These are phyloP conservation scores for Nothophytophthora sp. DNA, from an alignment of 352 stramenopile genomes.

Conservation along the genomic window DNA sequence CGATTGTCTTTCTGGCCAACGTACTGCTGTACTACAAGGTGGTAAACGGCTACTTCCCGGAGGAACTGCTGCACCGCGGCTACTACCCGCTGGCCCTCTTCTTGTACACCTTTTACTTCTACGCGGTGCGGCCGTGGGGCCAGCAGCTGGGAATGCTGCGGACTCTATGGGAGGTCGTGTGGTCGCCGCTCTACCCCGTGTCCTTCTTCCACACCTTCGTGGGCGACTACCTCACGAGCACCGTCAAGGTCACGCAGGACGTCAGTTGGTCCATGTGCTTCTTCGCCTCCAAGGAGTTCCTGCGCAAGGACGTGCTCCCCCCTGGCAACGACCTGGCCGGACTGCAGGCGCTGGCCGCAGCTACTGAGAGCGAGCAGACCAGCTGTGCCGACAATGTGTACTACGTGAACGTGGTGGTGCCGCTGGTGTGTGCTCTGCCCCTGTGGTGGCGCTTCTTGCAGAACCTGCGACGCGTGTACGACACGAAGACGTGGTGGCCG, in stretches of 20 bases:
- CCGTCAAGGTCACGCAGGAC: conserved; percentile 84
- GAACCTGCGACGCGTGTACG: conserved; percentile 94
- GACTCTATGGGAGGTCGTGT: conserved; percentile 90
- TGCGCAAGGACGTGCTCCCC: conserved; percentile 59
- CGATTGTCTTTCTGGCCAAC: conserved; percentile 93
- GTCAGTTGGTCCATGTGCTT: conserved; percentile 96
- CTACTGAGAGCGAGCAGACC: conserved; percentile 10
- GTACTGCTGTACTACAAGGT: conserved; percentile 98
- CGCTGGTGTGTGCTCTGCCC: conserved; percentile 94
- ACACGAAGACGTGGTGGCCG: conserved; percentile 95
- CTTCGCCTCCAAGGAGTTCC: conserved; percentile 94
- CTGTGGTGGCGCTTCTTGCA: conserved; percentile 98
- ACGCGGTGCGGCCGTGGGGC: conserved; percentile 89
- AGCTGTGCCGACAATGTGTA: conserved; percentile 78
- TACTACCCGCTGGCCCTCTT: conserved; percentile 94
- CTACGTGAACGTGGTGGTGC: conserved; percentile 95
- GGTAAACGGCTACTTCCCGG: conserved; percentile 84
- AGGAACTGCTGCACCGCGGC: conserved; percentile 79
- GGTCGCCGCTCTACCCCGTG: conserved; percentile 90
- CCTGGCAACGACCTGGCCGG: conserved; percentile 7
- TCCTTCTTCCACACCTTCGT: conserved; percentile 96
- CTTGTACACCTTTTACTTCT: conserved; percentile 93
- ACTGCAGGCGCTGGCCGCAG: conserved; percentile 13
- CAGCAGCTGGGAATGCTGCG: conserved; percentile 84
- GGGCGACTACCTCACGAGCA: conserved; percentile 85